phyloP scores from a whole-genome alignment of 805 yeast species.

The Ogataea zsoltii region DNA sequence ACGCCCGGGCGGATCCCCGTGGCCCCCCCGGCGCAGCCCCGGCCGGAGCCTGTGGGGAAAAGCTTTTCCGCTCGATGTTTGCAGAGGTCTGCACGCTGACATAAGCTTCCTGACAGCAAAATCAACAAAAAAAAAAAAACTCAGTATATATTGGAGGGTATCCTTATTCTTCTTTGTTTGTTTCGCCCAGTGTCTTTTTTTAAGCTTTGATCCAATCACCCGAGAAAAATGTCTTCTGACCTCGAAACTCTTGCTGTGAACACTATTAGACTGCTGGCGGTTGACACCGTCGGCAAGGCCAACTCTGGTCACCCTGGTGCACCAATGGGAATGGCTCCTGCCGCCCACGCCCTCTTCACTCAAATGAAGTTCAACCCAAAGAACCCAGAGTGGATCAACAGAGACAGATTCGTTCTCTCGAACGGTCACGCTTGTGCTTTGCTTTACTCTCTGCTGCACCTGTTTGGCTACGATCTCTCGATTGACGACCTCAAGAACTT shows the following conservation, averaged over 20 bases:
- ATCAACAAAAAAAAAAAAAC: not conserved
- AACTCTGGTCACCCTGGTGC: conserved; percentile 99
- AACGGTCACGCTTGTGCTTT: conserved; percentile 97
- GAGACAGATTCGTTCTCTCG: conserved; percentile 92
- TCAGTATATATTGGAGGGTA: not conserved
- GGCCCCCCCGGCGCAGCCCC: not conserved
- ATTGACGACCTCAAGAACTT: conserved; percentile 87
- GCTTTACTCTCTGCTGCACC: conserved; percentile 79
- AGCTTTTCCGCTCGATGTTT: not conserved
- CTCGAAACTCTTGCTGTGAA: conserved; percentile 75
- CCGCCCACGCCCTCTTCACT: conserved; percentile 85
- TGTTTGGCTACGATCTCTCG: conserved; percentile 78
- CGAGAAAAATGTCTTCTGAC: conserved; percentile 40
- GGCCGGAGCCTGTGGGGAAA: not conserved
- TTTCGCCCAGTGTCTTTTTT: not conserved
- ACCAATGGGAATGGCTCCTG: conserved; percentile 96
- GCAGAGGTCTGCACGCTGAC: too few relatives aligned
- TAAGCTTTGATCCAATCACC: not conserved
- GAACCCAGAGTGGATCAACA: conserved; percentile 89
- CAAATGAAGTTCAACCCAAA: conserved; percentile 85
- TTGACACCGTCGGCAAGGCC: conserved; percentile 83
- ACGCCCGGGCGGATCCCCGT: too few relatives aligned
- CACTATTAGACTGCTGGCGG: conserved; percentile 87
- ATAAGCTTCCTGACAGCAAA: not conserved
- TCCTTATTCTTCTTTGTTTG: not conserved